Base-by-base conservation (phyloP, 352 stramenopile genomes). In the Elongisporangium prolatum region DNA sequence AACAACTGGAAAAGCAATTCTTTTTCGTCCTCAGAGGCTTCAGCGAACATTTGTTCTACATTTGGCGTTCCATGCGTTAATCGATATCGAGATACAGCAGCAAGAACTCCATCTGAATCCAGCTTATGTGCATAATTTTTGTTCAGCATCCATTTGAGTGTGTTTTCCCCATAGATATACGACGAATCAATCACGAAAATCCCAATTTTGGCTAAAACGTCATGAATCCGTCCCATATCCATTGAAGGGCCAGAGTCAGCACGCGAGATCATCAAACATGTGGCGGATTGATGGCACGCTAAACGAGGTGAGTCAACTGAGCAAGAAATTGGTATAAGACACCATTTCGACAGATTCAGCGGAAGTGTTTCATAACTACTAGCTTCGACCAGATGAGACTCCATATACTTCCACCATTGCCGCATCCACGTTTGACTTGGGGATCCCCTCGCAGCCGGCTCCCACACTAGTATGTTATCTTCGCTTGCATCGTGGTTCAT, bases 331-430 rank as follows among this genome's bases (percentile, higher is more conserved):
- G 79, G 77, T 38, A 81, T 57, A 38, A 83, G 66, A 7, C 77
- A 77, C 73, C 68, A 81, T 18, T 84, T 69, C 18, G 61, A 50
- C 14, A 82, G 68, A 10, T 47, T 48, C 51, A 64, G 49, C 3
- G 57, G 65, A 4, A 77, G 37, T 18, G 67, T 63, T 9, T 72
- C 57, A 24, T 65, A 59, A 11, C 28, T 71, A 44, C 34, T 17
- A 17, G 11, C 34, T 44, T 44, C 34, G 25, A 56, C 38, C 56
- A 88, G 53, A 1, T 68, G 69, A 34, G 58, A 60, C 20, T 87
- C 73, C 22, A 80, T 55, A 58, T 86, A 88, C 34, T 55, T 64
- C 79, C 79, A 89, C 40, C 82, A 59, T 10, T 76, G 59, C 9
- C 59, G 62, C 25, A 44, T 44, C 34, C 34, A 44, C 10, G 4